These are phyloP conservation scores for Plectosphaerella cucumerina DNA, from an alignment of 2,329 filamentous ascomycete species.

Conservation along the genomic window DNA sequence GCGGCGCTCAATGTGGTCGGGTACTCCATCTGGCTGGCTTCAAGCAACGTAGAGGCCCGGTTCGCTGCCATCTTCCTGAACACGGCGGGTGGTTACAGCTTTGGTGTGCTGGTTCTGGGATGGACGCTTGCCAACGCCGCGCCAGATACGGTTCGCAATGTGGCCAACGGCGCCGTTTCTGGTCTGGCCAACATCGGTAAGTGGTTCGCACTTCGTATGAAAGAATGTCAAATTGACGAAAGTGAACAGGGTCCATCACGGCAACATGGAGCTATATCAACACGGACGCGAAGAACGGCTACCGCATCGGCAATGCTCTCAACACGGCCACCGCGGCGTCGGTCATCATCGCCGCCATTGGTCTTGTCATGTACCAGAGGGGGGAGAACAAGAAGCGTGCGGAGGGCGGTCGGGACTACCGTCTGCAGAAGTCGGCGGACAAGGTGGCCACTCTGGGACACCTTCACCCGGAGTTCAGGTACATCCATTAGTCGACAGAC, in stretches of 20 bases:
- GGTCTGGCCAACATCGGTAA: conserved; percentile 20
- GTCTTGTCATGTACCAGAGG: conserved; percentile 15
- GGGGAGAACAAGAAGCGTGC: conserved; percentile 20
- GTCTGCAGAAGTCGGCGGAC: conserved; percentile 11
- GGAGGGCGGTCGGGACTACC: conserved; percentile 17
- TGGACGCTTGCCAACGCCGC: conserved; percentile 22
- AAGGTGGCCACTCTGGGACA: conserved; percentile 17
- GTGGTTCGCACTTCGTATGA: neutral
- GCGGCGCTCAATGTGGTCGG: conserved; percentile 17
- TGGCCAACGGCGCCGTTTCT: conserved; percentile 20
- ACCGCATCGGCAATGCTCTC: conserved; percentile 19
- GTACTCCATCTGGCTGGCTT: conserved; percentile 21
- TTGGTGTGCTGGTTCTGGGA: conserved; percentile 17
- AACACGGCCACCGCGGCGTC: conserved; percentile 19
- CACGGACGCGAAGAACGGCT: conserved; percentile 19
- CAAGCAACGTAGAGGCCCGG: conserved; percentile 16
- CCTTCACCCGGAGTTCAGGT: conserved; percentile 19
- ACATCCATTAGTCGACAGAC: conserved; percentile 14
- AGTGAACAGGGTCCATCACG: conserved; percentile 17
- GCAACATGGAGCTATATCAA: conserved; percentile 23
- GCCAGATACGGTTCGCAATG: conserved; percentile 20
- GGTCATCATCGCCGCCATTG: conserved; percentile 16
- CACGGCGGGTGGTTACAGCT: conserved; percentile 19
- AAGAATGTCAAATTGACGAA: neutral
- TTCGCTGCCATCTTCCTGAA: conserved; percentile 23